Evolutionary conservation across 2,329 filamentous ascomycete genomes (phyloP).

Genomic region (Colletotrichum sp.): DNA sequence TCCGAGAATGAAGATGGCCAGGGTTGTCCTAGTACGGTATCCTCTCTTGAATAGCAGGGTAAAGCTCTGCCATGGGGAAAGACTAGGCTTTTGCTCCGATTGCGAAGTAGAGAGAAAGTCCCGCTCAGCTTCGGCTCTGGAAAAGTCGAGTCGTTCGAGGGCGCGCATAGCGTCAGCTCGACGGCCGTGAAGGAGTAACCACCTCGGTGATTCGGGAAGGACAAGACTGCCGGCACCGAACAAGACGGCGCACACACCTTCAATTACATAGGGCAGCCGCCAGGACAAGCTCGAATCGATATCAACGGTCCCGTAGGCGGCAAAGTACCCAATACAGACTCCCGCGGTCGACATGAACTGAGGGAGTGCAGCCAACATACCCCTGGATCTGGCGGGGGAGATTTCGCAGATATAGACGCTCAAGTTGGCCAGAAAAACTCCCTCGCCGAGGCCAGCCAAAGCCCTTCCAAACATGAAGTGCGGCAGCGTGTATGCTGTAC

Average conservation of each 20-base stretch:
- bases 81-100: slow-evolving; percentile 30
- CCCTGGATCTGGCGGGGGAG: slow-evolving; percentile 54
- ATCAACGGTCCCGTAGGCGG: slow-evolving; percentile 59
- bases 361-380: slow-evolving; percentile 54
- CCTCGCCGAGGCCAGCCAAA: slow-evolving; percentile 64
- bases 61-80: slow-evolving; percentile 36
- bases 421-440: slow-evolving; percentile 61
- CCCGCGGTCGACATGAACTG: slow-evolving; percentile 58
- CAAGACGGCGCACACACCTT: slow-evolving; percentile 39
- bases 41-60: slow-evolving; percentile 39
- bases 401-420: slow-evolving; percentile 68
- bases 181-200: slow-evolving; percentile 56
- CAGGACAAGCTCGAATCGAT: slow-evolving; percentile 52
- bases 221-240: slow-evolving; percentile 44
- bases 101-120: slow-evolving; percentile 40
- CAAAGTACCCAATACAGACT: slow-evolving; percentile 62
- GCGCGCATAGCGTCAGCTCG: slow-evolving; percentile 48
- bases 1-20: slow-evolving; percentile 62
- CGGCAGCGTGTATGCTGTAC: slow-evolving; percentile 46
- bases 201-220: slow-evolving; percentile 62
- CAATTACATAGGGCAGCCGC: slow-evolving; percentile 60
- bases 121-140: slow-evolving; percentile 50
- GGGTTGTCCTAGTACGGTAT: slow-evolving; percentile 50
- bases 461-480: slow-evolving; percentile 62
- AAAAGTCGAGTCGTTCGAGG: slow-evolving; percentile 47